These are phyloP conservation scores for Alloteropsis semialata DNA, from an alignment of 176 grass and related monocot species.

Conservation along the genomic window DNA sequence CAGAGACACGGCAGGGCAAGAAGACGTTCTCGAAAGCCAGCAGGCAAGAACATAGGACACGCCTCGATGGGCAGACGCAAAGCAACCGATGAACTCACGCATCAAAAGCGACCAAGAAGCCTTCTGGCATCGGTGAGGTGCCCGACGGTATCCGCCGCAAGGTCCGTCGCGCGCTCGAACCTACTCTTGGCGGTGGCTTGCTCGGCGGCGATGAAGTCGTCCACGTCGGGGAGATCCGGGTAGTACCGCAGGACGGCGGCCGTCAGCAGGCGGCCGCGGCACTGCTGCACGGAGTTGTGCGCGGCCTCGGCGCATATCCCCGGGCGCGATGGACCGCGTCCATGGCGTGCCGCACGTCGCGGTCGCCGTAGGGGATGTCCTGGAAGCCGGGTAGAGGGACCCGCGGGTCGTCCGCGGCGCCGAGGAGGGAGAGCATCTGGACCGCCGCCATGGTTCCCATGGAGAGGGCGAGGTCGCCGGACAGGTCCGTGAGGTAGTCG, in stretches of 20 bases:
- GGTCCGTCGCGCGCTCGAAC: background rate
- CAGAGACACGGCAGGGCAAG: too few species aligned
- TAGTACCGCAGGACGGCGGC: background rate
- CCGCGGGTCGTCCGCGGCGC: background rate
- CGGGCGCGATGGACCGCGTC: background rate
- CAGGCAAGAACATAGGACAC: background rate
- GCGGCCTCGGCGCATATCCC: background rate
- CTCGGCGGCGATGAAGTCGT: background rate
- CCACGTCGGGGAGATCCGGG: background rate
- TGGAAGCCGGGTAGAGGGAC: background rate
- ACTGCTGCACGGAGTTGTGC: too few species aligned
- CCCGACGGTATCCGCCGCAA: background rate
- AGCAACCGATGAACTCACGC: background rate
- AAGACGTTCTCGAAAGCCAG: background rate
- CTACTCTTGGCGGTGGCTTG: background rate
- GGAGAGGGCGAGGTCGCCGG: background rate
- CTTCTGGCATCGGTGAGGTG: background rate
- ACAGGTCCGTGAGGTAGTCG: too few species aligned
- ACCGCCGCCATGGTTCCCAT: background rate
- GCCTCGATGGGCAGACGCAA: background rate
- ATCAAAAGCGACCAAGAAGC: too few species aligned
- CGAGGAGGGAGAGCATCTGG: background rate
- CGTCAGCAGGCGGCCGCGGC: background rate
- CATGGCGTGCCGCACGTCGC: background rate
- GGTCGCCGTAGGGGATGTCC: background rate